Percentiles rank a stretch among this genome's conserved stretches.
These are phyloP conservation scores for Sporopachydermia cereana DNA, from an alignment of 1,139 yeast genomes.

Conservation along the genomic window DNA sequence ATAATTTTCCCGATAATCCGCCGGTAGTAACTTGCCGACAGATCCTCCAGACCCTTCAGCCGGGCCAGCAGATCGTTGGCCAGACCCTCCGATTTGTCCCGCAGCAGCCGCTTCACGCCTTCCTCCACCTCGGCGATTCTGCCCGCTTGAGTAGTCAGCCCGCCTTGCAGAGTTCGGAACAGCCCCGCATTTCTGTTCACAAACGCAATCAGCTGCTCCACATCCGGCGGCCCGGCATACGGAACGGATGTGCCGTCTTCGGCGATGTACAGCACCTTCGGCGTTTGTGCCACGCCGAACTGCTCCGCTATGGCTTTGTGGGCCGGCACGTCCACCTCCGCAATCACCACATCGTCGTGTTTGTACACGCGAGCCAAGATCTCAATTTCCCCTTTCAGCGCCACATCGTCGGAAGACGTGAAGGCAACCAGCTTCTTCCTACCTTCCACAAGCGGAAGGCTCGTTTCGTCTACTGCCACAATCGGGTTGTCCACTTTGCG, in stretches of 20 bases:
- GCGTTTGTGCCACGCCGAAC: slow-evolving; percentile 35
- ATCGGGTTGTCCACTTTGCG: slow-evolving; percentile 31
- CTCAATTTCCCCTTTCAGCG: slow-evolving; percentile 26
- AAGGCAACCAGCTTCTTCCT: slow-evolving; percentile 37
- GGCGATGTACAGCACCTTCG: slow-evolving; percentile 40
- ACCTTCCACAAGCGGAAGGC: slow-evolving; percentile 26
- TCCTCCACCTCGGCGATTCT: slow-evolving; percentile 33
- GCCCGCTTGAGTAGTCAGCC: slow-evolving; percentile 43
- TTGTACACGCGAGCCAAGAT: slow-evolving; percentile 26
- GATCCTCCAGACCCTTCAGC: slow-evolving; percentile 18
- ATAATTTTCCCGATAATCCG: slow-evolving; percentile 38
- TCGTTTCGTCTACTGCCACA: slow-evolving; percentile 28
- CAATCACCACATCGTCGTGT: slow-evolving; percentile 27
- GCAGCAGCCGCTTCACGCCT: slow-evolving; percentile 21
- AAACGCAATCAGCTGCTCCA: slow-evolving; percentile 34
- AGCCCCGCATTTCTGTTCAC: slow-evolving; percentile 42
- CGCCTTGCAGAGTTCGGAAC: slow-evolving; percentile 43
- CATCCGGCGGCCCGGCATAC: slow-evolving; percentile 35
- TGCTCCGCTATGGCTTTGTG: slow-evolving; percentile 31
- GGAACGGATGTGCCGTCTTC: slow-evolving; percentile 30
- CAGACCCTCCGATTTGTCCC: slow-evolving; percentile 12
- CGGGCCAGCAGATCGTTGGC: slow-evolving; percentile 12
- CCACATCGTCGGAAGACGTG: slow-evolving; percentile 23
- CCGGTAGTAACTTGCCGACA: slow-evolving; percentile 33
- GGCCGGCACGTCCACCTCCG: slow-evolving; percentile 37